Evolutionary conservation across 805 yeast species (phyloP).

Genomic region (Starmerella stigmatis): DNA sequence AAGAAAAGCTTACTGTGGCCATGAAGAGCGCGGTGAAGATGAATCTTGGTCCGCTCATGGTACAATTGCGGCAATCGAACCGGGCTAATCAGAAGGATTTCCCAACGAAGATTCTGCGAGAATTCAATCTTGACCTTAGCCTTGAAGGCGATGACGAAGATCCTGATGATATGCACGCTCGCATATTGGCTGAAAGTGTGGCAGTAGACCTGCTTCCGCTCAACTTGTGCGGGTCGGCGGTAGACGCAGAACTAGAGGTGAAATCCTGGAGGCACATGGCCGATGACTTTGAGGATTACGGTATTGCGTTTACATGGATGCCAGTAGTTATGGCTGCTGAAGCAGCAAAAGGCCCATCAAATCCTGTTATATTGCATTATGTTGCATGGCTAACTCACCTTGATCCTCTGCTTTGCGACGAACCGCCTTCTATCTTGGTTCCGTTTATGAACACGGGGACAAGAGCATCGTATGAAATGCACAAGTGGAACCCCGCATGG

Average conservation of each 20-base stretch:
- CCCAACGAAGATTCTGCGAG: too few species aligned
- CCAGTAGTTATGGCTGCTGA: constrained; percentile 2
- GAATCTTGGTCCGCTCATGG: constrained; percentile 1
- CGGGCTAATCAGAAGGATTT: too few species aligned
- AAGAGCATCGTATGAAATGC: not conserved
- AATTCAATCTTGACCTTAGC: not conserved
- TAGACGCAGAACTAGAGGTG: not conserved
- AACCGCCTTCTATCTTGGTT: too few species aligned
- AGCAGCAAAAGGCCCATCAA: not conserved
- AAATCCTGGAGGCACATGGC: not conserved
- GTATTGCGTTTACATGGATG: constrained; percentile 1
- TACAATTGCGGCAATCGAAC: not conserved
- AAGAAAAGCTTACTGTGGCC: too few species aligned
- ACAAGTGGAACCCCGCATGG: constrained; percentile 8
- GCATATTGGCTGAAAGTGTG: not conserved
- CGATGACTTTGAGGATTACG: not conserved
- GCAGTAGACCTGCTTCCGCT: constrained; percentile 1
- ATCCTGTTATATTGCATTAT: not conserved
- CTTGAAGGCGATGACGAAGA: not conserved
- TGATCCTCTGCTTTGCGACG: constrained; percentile 1
- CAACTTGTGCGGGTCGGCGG: not conserved
- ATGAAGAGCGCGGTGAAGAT: too few species aligned
- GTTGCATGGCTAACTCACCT: not conserved
- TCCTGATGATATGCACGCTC: constrained; percentile 1
- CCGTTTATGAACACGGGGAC: not conserved